These are phyloP conservation scores for Aspergillus pseudoterreus DNA, from an alignment of 2,329 filamentous ascomycete genomes.

Conservation along the genomic window DNA sequence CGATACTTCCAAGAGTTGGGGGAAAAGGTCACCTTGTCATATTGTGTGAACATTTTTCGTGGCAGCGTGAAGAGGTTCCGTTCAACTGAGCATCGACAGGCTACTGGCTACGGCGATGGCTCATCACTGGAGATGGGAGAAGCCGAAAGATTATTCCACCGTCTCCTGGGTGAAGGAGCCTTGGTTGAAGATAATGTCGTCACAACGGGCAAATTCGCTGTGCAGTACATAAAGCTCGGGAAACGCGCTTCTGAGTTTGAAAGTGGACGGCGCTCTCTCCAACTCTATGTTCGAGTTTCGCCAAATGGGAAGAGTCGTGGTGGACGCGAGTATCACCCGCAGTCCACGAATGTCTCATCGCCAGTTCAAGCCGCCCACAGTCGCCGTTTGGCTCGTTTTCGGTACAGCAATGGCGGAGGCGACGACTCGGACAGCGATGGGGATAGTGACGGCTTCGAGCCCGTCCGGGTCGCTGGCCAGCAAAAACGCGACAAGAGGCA, in stretches of 20 bases:
- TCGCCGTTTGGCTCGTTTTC: slow-evolving; percentile 29
- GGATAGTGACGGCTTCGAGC: slow-evolving; percentile 44
- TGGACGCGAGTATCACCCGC: slow-evolving; percentile 47
- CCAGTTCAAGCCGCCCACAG: slow-evolving; percentile 50
- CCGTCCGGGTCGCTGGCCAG: slow-evolving; percentile 34
- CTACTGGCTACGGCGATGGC: slow-evolving; percentile 65
- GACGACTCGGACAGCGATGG: slow-evolving; percentile 31
- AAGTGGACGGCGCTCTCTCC: slow-evolving; percentile 42
- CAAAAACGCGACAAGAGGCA: slow-evolving; percentile 21
- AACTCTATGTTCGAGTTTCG: slow-evolving; percentile 53
- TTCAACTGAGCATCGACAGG: slow-evolving; percentile 46
- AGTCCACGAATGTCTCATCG: slow-evolving; percentile 66
- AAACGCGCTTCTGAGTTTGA: slow-evolving; percentile 47
- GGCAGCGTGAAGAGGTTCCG: slow-evolving; percentile 63
- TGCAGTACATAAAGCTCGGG: slow-evolving; percentile 58
- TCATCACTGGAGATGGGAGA: slow-evolving; percentile 69
- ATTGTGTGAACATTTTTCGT: slow-evolving; percentile 80
- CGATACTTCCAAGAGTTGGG: slow-evolving; percentile 42
- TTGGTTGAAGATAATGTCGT: slow-evolving; percentile 67
- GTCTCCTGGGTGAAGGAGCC: slow-evolving; percentile 69
- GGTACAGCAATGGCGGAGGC: slow-evolving; percentile 18
- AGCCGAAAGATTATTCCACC: slow-evolving; percentile 78
- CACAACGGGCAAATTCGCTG: slow-evolving; percentile 64
- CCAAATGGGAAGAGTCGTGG: slow-evolving; percentile 36
- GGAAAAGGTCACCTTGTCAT: slow-evolving; percentile 66